Percentiles rank a stretch among this genome's conserved stretches.
Evolutionary conservation across 2,329 filamentous ascomycete species (phyloP).

Genomic region (Pseudogymnoascus sp.): DNA sequence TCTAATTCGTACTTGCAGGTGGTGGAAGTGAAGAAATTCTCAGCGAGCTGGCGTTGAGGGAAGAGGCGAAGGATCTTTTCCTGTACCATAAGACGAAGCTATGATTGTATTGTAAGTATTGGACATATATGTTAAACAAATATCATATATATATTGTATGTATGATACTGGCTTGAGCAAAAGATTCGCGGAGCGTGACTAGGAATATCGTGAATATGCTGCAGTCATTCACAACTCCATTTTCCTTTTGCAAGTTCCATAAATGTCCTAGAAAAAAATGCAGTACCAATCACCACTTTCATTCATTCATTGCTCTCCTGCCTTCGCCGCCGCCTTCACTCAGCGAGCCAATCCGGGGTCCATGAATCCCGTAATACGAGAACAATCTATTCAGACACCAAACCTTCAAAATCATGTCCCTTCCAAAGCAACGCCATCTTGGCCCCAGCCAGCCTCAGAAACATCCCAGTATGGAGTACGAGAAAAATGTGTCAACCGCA

Average conservation of each 20-base stretch:
- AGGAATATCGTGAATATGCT: not conserved
- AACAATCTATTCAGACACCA: not conserved
- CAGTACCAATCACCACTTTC: not conserved
- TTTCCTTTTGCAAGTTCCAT: not conserved
- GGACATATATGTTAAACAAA: not conserved
- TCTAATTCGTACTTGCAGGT: conserved; percentile 17
- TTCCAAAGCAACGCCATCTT: not conserved
- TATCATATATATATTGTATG: not conserved
- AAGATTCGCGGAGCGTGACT: not conserved
- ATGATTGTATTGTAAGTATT: not conserved
- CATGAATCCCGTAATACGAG: not conserved
- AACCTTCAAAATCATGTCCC: not conserved
- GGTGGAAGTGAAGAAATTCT: conserved; percentile 29
- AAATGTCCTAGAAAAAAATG: not conserved
- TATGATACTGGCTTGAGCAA: not conserved
- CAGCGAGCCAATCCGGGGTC: too few species aligned
- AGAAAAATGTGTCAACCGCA: not conserved
- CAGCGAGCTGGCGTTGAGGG: conserved; percentile 25
- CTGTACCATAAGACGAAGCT: conserved; percentile 7
- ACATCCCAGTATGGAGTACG: not conserved
- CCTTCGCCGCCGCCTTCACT: not conserved
- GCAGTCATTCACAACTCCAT: not conserved
- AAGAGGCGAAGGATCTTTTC: conserved; percentile 26
- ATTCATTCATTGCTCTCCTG: not conserved
- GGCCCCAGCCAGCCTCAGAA: not conserved